Evolutionary conservation across 1,284 basidiomycete genomes (phyloP), one percentile per base, ranked within the genome.

Genomic region (Xanthoconium separans): DNA sequence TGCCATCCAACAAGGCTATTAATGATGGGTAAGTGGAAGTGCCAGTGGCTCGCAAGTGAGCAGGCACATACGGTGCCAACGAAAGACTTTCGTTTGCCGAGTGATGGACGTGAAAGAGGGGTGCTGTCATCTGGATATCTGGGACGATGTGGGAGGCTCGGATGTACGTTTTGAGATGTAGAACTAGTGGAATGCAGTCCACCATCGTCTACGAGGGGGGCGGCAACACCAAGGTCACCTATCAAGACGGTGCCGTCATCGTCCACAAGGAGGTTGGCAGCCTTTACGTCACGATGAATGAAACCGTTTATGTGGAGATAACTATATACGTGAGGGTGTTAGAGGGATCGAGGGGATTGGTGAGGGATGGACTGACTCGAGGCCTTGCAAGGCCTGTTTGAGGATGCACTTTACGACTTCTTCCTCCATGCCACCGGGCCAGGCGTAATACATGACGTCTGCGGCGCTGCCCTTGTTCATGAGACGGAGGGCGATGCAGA

Each of bases 1-100:
- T 0, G 93, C 91, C 93, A 95, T 95, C 91, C 92, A 95, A 65
- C 90, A 93, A 1, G 93, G 93, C 82, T 88, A 40, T 56, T 46
- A 36, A 47, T 22, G 33, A 50, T 27, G 47, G 8, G 50, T 53
- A 44, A 49, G 41, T 22, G 27, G 39, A 36, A 16, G 9, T 43
- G 47, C 27, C 46, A 58, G 22, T 18, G 2, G 2, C 15, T 41
- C 4, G 40, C 53, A 24, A 24, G 50, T 40, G 53, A 18, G 31
- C 39, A 31, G 56, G 45, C n/a, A 74, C 82, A 53, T 54, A 88
- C 85, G 30, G 93, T 95, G 47, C 93, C 93, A 18, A 95, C 93
- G 65, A 95, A 95, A 10, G 87, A 91, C 68, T 89, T 91, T 53
- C 91, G 80, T 62, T 89, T 91, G 37, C 82, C 83, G 18, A 84